Evolutionary conservation across 331 rosid genomes (phyloP).

Genomic region (Prunus yedoensis): DNA sequence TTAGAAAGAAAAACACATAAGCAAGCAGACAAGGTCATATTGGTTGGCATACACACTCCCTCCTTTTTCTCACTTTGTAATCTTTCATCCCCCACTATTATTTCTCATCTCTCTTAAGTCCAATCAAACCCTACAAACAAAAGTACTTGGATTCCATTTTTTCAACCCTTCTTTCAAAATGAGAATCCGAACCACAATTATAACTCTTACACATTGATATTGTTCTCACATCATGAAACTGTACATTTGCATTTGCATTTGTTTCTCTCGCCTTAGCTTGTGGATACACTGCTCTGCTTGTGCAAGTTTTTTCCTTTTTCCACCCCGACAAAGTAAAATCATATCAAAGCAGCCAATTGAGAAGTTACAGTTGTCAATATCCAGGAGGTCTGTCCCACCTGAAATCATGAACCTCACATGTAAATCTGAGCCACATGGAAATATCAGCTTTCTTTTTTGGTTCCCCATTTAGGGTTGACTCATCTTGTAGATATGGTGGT

Average conservation of each 20-base stretch:
- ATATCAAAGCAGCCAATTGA: constrained; percentile 1
- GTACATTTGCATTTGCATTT: not conserved
- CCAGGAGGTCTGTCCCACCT: constrained; percentile 17
- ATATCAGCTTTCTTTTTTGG: not conserved
- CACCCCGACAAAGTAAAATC: not conserved
- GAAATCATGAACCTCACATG: constrained; percentile 34
- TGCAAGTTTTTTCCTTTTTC: not conserved
- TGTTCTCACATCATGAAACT: constrained; percentile 1
- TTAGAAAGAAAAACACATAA: not conserved
- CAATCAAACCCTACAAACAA: constrained; percentile 25
- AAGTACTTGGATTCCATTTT: constrained; percentile 29
- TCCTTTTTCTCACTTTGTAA: constrained; percentile 6
- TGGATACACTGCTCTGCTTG: not conserved
- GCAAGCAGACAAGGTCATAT: constrained; percentile 7
- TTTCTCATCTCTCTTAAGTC: constrained; percentile 3
- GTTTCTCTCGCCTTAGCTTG: not conserved
- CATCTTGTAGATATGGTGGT: constrained; percentile 29
- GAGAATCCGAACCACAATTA: constrained; percentile 19
- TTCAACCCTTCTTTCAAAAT: constrained; percentile 15
- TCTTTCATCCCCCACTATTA: constrained; percentile 11
- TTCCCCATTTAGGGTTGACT: not conserved
- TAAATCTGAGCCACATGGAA: constrained; percentile 22
- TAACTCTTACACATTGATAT: not conserved
- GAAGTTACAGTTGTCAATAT: constrained; percentile 12
- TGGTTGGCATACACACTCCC: constrained; percentile 14